Evolutionary conservation across 208 protist species (phyloP).

Genomic region (Acanthamoeba sp.): DNA sequence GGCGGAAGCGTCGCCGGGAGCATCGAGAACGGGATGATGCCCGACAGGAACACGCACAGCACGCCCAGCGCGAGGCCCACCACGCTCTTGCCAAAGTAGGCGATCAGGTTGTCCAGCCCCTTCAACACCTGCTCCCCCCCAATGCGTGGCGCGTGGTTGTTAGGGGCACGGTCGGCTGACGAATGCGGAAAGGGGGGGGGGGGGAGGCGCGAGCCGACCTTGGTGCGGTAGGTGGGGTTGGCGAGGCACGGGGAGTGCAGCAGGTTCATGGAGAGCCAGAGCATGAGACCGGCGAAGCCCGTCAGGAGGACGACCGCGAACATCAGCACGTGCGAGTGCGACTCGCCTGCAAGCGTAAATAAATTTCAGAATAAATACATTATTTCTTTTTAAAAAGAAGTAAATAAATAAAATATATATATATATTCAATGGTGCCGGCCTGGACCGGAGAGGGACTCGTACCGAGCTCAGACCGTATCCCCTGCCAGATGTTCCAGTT

Average conservation of each 20-base stretch:
- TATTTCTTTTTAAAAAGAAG: no score
- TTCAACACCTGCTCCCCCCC: background rate
- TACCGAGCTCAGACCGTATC: constrained; percentile 27
- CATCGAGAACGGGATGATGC: constrained; percentile 1
- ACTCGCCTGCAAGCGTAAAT: background rate
- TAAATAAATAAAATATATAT: no score
- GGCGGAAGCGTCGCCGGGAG: constrained; percentile 62
- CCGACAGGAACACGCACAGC: constrained; percentile 43
- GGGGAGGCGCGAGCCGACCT: background rate
- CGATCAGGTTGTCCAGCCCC: constrained; percentile 15
- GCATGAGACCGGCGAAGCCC: background rate
- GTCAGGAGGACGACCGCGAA: background rate
- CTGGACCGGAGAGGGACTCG: no score
- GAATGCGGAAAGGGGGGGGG: background rate
- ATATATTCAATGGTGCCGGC: no score
- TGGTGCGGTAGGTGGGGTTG: background rate
- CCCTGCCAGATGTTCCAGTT: constrained; percentile 68
- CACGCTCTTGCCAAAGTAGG: constrained; percentile 10
- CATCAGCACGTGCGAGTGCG: background rate
- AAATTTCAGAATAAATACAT: no score
- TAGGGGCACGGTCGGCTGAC: background rate
- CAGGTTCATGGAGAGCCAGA: constrained; percentile 28
- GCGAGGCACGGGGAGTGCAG: constrained; percentile 26
- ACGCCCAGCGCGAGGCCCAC: constrained; percentile 12
- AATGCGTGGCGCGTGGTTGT: no score